Evolutionary conservation across 768 basidiomycete genomes (phyloP), one percentile per base, ranked within the genome.

Genomic region (Pleurotus tuber-regium): DNA sequence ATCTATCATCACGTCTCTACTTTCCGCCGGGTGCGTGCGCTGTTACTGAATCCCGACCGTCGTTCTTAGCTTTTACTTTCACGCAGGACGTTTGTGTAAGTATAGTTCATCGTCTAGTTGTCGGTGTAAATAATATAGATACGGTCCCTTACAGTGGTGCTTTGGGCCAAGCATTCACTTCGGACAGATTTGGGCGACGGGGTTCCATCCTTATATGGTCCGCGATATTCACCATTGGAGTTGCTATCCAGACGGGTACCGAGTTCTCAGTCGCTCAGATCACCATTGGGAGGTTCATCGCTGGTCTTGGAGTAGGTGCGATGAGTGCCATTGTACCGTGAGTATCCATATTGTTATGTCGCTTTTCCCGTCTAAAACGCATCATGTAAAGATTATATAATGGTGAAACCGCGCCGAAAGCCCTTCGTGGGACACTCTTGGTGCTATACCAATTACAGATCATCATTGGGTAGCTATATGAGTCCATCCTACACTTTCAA

Each of bases 361-460:
- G 23, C 16, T 14, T 3, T n/a, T 29, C 46, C 21, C 8, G 26
- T 14, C 2, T 52, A 58, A 64, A 57, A 38, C 61, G 60, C 54
- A 65, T 62, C 4, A 68, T 65, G 8, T 28, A 24, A n/a, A 69
- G 74, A n/a, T 58, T 90, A 5, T 90, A 89, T 63, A 88, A 86
- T 56, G 87, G 88, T 31, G 88, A 90, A 66, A 86, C 87, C 0
- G 80, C 87, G 0, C 89, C 89, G 0, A 88, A 88, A 60, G 75
- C 80, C 1, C 74, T 90, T 51, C 79, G 89, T 61, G 89, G 88
- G 6, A 79, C 84, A 16, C 64, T 80, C 8, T 69, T 92, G 24
- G 86, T 87, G 1, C 68, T 91, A 14, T 90, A 90, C 60, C 88
- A 90, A 61, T 70, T 89, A 10, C 86, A 88, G 63, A 87, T 90